A percentile compares a stretch with the other conserved stretches of the same genome.
phyloP scores from a whole-genome alignment of 1,139 yeast genomes.

The Yamadazyma kanchanaburiensis region DNA sequence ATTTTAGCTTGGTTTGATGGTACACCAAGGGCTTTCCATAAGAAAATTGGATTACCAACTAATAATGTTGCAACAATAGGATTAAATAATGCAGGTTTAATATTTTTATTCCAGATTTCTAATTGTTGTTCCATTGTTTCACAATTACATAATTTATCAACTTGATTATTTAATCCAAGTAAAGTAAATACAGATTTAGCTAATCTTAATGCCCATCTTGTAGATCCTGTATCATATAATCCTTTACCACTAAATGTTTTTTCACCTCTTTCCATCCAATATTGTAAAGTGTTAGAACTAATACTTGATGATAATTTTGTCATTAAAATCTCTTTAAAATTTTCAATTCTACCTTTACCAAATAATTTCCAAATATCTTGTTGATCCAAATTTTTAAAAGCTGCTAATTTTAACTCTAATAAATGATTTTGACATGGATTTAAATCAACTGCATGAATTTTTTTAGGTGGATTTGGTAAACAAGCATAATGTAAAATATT shows the following conservation, averaged over 20 bases:
- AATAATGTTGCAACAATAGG: conserved; percentile 64
- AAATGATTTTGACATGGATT: conserved; percentile 82
- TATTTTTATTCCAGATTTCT: conserved; percentile 56
- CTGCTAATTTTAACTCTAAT: conserved; percentile 73
- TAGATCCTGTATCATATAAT: conserved; percentile 71
- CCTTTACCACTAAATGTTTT: conserved; percentile 62
- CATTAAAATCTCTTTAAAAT: conserved; percentile 45
- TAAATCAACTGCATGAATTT: conserved; percentile 81
- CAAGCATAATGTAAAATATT: conserved; percentile 72
- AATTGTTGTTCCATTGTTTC: conserved; percentile 60
- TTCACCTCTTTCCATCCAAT: conserved; percentile 67
- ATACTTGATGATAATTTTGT: conserved; percentile 61
- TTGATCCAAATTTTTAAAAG: conserved; percentile 55
- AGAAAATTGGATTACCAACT: conserved; percentile 75
- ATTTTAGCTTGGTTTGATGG: conserved; percentile 80
- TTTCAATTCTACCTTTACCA: conserved; percentile 67
- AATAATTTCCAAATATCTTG: conserved; percentile 70
- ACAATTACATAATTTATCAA: conserved; percentile 56
- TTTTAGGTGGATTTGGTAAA: conserved; percentile 66
- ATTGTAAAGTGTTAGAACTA: conserved; percentile 79
- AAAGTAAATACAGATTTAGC: conserved; percentile 57
- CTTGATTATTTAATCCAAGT: conserved; percentile 51
- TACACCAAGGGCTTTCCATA: conserved; percentile 87
- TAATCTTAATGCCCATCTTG: conserved; percentile 79
- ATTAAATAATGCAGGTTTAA: conserved; percentile 69